Evolutionary conservation across 345 rosid genomes (phyloP).

Genomic region (Salix udensis): DNA sequence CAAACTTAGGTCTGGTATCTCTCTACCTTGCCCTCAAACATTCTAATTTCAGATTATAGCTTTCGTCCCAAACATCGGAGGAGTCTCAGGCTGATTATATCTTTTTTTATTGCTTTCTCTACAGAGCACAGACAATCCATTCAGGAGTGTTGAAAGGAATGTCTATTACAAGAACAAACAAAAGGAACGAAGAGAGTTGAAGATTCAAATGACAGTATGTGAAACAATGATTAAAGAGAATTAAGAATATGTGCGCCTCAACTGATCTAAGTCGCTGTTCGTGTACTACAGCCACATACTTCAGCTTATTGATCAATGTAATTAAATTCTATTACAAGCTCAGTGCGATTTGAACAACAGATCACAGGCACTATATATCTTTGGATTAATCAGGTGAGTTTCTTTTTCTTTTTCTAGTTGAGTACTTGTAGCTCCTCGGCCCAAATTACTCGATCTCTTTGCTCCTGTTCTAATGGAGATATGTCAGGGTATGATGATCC

Average conservation of each 20-base stretch:
- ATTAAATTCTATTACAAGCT: background rate
- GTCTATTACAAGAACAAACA: background rate
- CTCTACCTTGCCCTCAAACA: constrained; percentile 21
- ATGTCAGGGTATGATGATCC: no score
- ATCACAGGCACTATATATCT: background rate
- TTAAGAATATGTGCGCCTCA: background rate
- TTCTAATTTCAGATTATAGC: constrained; percentile 19
- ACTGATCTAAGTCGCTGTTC: background rate
- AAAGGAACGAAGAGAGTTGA: background rate
- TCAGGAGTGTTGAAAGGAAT: constrained; percentile 10
- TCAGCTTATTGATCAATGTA: background rate
- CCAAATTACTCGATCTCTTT: no score
- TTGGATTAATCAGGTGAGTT: background rate
- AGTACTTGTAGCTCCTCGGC: no score
- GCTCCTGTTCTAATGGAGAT: no score
- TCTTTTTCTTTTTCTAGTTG: no score
- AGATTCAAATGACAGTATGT: no score
- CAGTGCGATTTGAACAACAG: background rate
- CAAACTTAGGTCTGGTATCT: constrained; percentile 23
- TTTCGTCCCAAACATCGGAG: constrained; percentile 2
- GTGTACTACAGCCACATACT: background rate
- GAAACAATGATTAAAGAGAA: background rate
- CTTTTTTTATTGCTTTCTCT: constrained; percentile 23
- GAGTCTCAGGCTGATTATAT: background rate
- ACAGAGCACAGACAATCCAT: constrained; percentile 13